Evolutionary conservation across 2,329 filamentous ascomycete genomes (phyloP).

Genomic region (Phialophora expanda): DNA sequence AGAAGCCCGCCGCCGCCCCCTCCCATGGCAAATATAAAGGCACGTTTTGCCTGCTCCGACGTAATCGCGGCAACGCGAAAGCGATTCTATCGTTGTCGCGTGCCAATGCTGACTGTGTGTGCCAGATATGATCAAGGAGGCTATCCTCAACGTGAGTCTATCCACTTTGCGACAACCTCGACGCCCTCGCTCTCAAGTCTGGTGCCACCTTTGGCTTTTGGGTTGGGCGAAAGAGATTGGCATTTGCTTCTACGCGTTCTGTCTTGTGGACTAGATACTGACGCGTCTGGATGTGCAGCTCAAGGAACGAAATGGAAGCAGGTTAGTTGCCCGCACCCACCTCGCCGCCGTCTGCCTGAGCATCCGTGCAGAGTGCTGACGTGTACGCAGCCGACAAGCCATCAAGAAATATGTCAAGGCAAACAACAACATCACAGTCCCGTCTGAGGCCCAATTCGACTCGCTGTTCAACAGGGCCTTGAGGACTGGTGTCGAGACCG

Average conservation of each 20-base stretch:
- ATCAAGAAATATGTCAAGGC: conserved; percentile 76
- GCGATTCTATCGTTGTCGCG: conserved; percentile 55
- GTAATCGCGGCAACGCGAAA: conserved; percentile 52
- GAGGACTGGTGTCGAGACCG: conserved; percentile 81
- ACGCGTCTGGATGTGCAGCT: conserved; percentile 61
- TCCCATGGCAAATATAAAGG: conserved; percentile 71
- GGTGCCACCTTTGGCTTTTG: not conserved
- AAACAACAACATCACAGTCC: conserved; percentile 71
- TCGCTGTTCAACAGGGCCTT: conserved; percentile 86
- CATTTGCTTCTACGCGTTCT: not conserved
- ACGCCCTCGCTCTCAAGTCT: conserved; percentile 43
- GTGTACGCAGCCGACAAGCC: conserved; percentile 64
- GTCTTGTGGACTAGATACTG: conserved; percentile 47
- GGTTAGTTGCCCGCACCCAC: conserved; percentile 56
- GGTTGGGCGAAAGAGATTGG: conserved; percentile 12
- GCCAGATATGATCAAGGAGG: conserved; percentile 75
- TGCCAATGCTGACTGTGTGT: conserved; percentile 58
- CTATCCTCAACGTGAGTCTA: conserved; percentile 71
- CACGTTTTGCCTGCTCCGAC: conserved; percentile 56
- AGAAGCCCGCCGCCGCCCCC: conserved; percentile 62
- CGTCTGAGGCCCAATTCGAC: conserved; percentile 65
- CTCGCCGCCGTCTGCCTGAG: conserved; percentile 39
- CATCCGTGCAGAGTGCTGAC: conserved; percentile 30
- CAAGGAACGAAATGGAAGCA: conserved; percentile 72
- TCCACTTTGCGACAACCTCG: conserved; percentile 54